Percentiles rank a stretch among this genome's conserved stretches.
phyloP scores from a whole-genome alignment of 495 filamentous ascomycete genomes.

The Trichoderma gamsii region DNA sequence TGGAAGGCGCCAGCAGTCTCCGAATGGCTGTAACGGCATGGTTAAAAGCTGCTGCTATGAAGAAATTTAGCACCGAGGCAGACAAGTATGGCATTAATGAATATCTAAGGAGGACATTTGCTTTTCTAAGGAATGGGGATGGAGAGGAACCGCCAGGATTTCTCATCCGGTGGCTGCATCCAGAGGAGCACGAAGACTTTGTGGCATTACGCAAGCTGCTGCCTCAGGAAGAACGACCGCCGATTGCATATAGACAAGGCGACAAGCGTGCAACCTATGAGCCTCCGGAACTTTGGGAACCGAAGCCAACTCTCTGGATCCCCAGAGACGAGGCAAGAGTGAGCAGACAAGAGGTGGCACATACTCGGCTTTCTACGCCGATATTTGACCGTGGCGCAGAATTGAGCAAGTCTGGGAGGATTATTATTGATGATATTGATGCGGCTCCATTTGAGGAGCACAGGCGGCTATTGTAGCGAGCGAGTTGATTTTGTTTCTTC shows the following conservation, averaged over 20 bases:
- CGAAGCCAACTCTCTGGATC: slow-evolving; percentile 61
- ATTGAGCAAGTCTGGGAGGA: slow-evolving; percentile 51
- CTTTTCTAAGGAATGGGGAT: not conserved
- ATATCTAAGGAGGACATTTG: not conserved
- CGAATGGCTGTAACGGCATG: slow-evolving; percentile 20
- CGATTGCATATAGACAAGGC: slow-evolving; percentile 48
- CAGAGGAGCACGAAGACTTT: slow-evolving; percentile 61
- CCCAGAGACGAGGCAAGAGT: slow-evolving; percentile 61
- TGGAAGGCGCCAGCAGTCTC: slow-evolving; percentile 31
- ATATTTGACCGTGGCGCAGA: slow-evolving; percentile 61
- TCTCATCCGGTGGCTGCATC: slow-evolving; percentile 57
- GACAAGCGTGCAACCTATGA: slow-evolving; percentile 55
- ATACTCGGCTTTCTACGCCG: slow-evolving; percentile 46
- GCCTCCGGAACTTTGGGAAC: slow-evolving; percentile 58
- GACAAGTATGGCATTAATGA: slow-evolving; percentile 18
- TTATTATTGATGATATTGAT: slow-evolving; percentile 24
- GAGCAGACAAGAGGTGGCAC: slow-evolving; percentile 54
- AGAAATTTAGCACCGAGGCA: slow-evolving; percentile 19
- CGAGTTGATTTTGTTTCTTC: not conserved
- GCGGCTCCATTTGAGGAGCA: slow-evolving; percentile 25
- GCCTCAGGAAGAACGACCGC: slow-evolving; percentile 36
- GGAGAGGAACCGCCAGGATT: slow-evolving; percentile 23
- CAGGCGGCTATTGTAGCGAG: slow-evolving; percentile 9
- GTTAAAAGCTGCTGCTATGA: slow-evolving; percentile 20
- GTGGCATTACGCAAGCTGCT: slow-evolving; percentile 51